phyloP scores from a whole-genome alignment of 2,329 filamentous ascomycete species.

The Colletotrichum godetiae region DNA sequence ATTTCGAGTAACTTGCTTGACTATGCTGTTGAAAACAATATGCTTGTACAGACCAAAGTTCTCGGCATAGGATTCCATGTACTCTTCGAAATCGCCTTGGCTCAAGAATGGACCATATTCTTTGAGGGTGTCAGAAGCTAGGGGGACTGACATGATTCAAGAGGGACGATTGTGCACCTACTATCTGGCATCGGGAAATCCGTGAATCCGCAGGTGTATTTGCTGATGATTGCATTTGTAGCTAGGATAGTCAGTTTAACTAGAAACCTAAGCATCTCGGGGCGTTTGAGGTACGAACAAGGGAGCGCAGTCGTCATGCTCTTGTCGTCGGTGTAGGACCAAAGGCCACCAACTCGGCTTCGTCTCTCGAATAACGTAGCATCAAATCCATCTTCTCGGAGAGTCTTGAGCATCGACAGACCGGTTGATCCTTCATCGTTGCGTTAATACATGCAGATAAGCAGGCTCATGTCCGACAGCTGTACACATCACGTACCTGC shows the following conservation, averaged over 20 bases:
- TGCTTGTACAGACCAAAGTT: slow-evolving; percentile 50
- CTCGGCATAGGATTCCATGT: slow-evolving; percentile 52
- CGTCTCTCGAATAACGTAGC: slow-evolving; percentile 52
- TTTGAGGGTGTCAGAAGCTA: slow-evolving; percentile 16
- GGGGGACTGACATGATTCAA: no score
- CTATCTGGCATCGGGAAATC: slow-evolving; percentile 56
- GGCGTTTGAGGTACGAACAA: slow-evolving; percentile 37
- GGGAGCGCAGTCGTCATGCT: slow-evolving; percentile 47
- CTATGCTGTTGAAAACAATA: slow-evolving; percentile 46
- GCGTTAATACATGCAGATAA: background rate
- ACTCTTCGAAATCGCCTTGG: slow-evolving; percentile 47
- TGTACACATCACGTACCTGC: slow-evolving; percentile 34
- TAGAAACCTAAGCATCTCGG: background rate
- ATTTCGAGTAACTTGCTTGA: slow-evolving; percentile 44
- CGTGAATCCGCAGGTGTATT: slow-evolving; percentile 51
- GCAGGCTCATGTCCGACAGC: no score
- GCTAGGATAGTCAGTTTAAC: slow-evolving; percentile 27
- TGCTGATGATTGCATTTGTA: slow-evolving; percentile 49
- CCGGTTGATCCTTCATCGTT: slow-evolving; percentile 41
- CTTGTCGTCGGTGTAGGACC: slow-evolving; percentile 52
- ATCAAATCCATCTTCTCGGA: slow-evolving; percentile 56
- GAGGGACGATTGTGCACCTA: slow-evolving; percentile 36
- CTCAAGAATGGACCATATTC: slow-evolving; percentile 43
- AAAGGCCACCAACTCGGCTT: slow-evolving; percentile 54
- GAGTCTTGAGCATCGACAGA: slow-evolving; percentile 50